These are phyloP conservation scores for Baorangia bicolor DNA, from an alignment of 768 basidiomycete species.

Conservation along the genomic window DNA sequence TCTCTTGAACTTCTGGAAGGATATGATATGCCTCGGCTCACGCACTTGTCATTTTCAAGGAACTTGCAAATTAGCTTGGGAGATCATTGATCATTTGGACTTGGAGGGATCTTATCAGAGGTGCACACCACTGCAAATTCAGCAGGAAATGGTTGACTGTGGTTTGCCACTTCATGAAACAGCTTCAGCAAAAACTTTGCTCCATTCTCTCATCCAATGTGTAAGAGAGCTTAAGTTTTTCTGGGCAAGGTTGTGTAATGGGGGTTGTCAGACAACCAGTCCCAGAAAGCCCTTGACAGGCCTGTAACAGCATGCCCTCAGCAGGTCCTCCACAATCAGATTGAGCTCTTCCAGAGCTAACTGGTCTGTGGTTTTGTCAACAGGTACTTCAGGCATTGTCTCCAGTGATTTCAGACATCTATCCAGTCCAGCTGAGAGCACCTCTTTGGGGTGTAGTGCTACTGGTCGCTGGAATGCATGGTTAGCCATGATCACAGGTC, in stretches of 20 bases:
- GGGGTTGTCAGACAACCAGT: not conserved
- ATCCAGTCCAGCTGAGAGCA: not conserved
- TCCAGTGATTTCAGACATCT: not conserved
- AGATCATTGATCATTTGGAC: slow-evolving; percentile 5
- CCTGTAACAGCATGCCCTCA: not conserved
- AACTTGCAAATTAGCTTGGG: slow-evolving; percentile 14
- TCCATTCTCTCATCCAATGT: not conserved
- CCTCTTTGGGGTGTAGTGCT: slow-evolving; percentile 1
- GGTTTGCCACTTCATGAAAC: slow-evolving; percentile 8
- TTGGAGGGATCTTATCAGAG: not conserved
- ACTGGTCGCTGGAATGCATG: not conserved
- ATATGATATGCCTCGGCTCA: slow-evolving; percentile 15
- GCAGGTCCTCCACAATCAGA: not conserved
- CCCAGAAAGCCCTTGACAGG: not conserved
- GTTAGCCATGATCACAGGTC: not conserved
- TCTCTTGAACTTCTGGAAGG: slow-evolving; percentile 9
- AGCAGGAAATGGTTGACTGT: slow-evolving; percentile 18
- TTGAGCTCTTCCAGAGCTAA: not conserved
- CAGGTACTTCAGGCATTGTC: not conserved
- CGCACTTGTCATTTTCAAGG: slow-evolving; percentile 7
- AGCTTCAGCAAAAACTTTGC: slow-evolving; percentile 16
- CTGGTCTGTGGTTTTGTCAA: not conserved
- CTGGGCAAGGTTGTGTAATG: slow-evolving; percentile 4
- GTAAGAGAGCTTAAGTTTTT: slow-evolving; percentile 3
- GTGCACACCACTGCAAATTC: slow-evolving; percentile 11